Base-by-base conservation (phyloP, 225 moss, liverwort and hornwort species). In the Anthoceros angustus region DNA sequence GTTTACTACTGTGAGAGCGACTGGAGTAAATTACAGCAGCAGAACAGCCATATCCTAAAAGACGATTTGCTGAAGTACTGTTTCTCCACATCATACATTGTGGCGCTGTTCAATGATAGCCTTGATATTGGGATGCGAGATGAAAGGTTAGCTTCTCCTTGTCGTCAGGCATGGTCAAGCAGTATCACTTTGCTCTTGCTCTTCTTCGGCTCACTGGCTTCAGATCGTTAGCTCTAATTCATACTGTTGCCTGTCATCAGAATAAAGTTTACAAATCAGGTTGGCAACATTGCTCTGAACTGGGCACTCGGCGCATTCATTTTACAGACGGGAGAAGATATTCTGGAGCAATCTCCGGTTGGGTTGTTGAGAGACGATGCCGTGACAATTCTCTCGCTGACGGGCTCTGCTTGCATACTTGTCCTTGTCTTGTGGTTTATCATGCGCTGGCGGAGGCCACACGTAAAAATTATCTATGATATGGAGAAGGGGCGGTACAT, bases 101-200 rank as follows among this genome's bases (percentile, higher is more conserved):
- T 88, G 68, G 86, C 91, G 10, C 78, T 92, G 70, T 79, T 92
- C 50, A 86, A 88, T 64, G 88, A 92, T 64, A 84, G 86, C 78
- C 79, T 91, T 70, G 88, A 86, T 42, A 71, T 88, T 70, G 74
- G 82, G n/a, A 65, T 86, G 66, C 67, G 50, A 65, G 76, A 81
- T 70, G 78, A 75, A 70, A 78, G 86, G 89, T 89, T 61, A 23
- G 32, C 41, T n/a, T 39, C 26, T 20, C 15, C 12, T 41, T 5
- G 61, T 23, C 25, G 2, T 60, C 20, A 15, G 2, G 39, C 6
- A 32, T 32, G 26, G 25, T 61, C 5, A 8, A 32, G 43, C 15
- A 49, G 23, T 9, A 26, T 68, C 12, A 12, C 43, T 8, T 7
- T 50, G 5, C 49, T 50, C 10, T 14, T 50, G 8, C 15, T 8